These are phyloP conservation scores for Ophiostoma sp. DNA, from an alignment of 2,329 filamentous ascomycete genomes.

Conservation along the genomic window DNA sequence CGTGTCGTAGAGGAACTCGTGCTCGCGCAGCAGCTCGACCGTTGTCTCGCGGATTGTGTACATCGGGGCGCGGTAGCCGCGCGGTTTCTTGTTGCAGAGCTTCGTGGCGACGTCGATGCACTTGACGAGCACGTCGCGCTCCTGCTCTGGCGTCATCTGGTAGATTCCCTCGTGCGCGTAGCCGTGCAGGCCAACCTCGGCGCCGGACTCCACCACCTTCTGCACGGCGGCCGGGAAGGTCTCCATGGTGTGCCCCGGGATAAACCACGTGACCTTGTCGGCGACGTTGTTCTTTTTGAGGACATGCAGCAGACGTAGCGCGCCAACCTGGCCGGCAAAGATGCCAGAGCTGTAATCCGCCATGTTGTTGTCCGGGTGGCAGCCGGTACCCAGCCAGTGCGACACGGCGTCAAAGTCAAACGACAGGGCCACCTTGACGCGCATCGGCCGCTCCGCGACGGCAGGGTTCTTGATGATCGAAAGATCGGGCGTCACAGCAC, in stretches of 20 bases:
- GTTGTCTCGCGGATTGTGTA: constrained; percentile 40
- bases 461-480: background rate
- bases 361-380: constrained; percentile 44
- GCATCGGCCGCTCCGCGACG: background rate
- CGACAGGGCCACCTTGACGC: constrained; percentile 30
- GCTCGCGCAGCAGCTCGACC: constrained; percentile 53
- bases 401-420: constrained; percentile 51
- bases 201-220: constrained; percentile 41
- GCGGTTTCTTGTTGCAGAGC: constrained; percentile 50
- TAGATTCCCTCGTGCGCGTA: constrained; percentile 37
- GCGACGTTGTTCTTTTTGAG: constrained; percentile 50
- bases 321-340: constrained; percentile 47
- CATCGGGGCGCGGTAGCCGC: constrained; percentile 52
- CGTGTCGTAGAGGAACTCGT: constrained; percentile 61
- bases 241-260: constrained; percentile 45
- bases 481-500: background rate
- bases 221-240: constrained; percentile 43
- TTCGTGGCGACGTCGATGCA: constrained; percentile 32
- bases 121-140: constrained; percentile 67
- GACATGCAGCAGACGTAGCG: constrained; percentile 59
- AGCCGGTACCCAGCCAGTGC: constrained; percentile 49
- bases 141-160: constrained; percentile 63
- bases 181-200: constrained; percentile 43
- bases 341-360: constrained; percentile 45
- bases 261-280: constrained; percentile 52